A percentile compares a stretch with the other conserved stretches of the same genome.
Conservation (phyloP, 179 eudicot genomes). For the Vitellaria paradoxa region DNA sequence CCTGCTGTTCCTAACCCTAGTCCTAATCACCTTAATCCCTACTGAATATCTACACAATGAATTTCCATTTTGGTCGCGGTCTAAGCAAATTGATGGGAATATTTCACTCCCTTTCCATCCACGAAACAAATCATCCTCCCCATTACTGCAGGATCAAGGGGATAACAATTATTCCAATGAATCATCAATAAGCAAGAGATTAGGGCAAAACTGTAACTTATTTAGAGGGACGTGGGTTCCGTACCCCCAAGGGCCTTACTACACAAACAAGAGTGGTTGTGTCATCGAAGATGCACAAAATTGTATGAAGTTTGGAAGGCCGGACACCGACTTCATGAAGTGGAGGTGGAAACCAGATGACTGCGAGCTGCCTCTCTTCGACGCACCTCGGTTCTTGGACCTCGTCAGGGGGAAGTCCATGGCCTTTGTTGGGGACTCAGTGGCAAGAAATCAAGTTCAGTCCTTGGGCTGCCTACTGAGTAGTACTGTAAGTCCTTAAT, state of each 20-base stretch:
- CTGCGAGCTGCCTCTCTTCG: conserved; percentile 22
- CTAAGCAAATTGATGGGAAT: too few species aligned
- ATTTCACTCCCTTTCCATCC: too few species aligned
- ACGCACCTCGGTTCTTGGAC: conserved; percentile 22
- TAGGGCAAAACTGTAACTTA: too few species aligned
- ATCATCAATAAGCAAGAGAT: too few species aligned
- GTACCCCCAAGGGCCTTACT: conserved; percentile 22
- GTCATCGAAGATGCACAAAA: conserved; percentile 24
- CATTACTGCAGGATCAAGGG: too few species aligned
- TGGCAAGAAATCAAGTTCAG: conserved; percentile 31
- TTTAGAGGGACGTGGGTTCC: conserved; percentile 25
- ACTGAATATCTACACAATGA: too few species aligned
- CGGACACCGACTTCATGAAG: conserved; percentile 20
- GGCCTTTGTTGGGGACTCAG: conserved; percentile 33
- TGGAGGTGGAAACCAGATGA: conserved; percentile 33
- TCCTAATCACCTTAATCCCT: too few species aligned
- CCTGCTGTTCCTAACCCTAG: too few species aligned
- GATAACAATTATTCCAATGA: too few species aligned
- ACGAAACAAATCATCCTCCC: too few species aligned
- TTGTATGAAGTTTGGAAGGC: conserved; percentile 28
- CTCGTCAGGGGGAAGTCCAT: conserved; percentile 22
- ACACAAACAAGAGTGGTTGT: conserved; percentile 22
- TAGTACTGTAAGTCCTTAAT: conserved; percentile 10
- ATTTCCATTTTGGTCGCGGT: too few species aligned
- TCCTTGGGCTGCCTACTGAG: conserved; percentile 28